Conservation (phyloP, 306 rosid genomes). For the Prunus davidiana region DNA sequence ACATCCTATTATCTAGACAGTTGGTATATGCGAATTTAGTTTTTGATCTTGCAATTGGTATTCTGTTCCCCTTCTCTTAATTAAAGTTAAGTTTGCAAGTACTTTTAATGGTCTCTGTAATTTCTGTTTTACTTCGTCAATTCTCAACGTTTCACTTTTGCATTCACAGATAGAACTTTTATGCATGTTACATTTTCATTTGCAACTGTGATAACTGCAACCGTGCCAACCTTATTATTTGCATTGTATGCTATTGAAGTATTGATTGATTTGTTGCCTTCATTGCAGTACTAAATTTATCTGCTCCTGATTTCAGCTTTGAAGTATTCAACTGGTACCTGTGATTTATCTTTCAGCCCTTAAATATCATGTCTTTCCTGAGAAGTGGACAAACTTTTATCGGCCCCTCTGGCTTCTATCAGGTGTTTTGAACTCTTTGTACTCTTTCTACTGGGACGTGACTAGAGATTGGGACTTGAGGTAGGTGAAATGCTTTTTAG, state of each 20-base stretch:
- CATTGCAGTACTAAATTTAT: constrained; percentile 26
- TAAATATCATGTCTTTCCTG: constrained; percentile 85
- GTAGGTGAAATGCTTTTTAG: constrained; percentile 41
- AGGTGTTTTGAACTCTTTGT: constrained; percentile 76
- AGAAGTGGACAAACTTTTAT: constrained; percentile 78
- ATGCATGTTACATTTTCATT: not conserved
- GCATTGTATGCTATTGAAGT: not conserved
- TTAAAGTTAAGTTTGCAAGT: not conserved
- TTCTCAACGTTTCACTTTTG: not conserved
- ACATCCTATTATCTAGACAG: not conserved
- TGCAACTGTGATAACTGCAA: not conserved
- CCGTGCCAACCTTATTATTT: too few species aligned
- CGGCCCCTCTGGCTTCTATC: constrained; percentile 98
- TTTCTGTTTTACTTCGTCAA: not conserved
- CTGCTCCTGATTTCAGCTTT: constrained; percentile 73
- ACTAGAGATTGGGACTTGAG: constrained; percentile 97
- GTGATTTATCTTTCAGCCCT: constrained; percentile 94
- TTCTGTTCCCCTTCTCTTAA: not conserved
- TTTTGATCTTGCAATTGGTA: not conserved
- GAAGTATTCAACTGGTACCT: constrained; percentile 92
- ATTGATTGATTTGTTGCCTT: constrained; percentile 10
- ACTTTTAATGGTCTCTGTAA: not conserved
- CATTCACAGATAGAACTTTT: not conserved
- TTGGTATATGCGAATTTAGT: not conserved
- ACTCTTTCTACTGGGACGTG: constrained; percentile 99